Conservation (phyloP, 306 rosid species). For the Lablab purpureus region DNA sequence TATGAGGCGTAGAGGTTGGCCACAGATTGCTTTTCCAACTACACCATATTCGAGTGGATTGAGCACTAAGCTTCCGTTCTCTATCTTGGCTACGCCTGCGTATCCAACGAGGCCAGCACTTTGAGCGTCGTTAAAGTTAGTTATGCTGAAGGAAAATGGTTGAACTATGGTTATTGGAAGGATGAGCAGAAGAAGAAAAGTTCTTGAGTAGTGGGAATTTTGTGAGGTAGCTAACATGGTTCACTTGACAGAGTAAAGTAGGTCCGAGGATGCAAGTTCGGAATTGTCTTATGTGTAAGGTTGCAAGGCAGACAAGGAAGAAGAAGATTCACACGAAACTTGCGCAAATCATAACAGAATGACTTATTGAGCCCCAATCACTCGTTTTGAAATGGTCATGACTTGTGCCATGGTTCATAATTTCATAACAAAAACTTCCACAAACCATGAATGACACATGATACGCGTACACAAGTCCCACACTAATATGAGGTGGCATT, state of each 20-base stretch:
- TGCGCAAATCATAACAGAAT: no score
- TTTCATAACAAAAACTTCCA: no score
- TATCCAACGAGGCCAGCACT: background rate
- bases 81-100: background rate
- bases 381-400: no score
- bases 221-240: background rate
- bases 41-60: background rate
- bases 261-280: background rate
- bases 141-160: background rate
- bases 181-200: no score
- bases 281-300: background rate
- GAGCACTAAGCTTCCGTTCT: slow-evolving; percentile 36
- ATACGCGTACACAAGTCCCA: no score
- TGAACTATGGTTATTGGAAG: background rate
- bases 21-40: slow-evolving; percentile 39
- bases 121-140: slow-evolving; percentile 7
- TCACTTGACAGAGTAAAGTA: background rate
- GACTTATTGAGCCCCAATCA: no score
- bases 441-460: no score
- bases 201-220: background rate
- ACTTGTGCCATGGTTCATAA: no score
- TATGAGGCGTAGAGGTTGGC: slow-evolving; percentile 36
- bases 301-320: no score
- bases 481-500: no score
- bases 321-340: no score